These are phyloP conservation scores for Skeletonema marinoi DNA, from an alignment of 108 stramenopile genomes.

Conservation along the genomic window DNA sequence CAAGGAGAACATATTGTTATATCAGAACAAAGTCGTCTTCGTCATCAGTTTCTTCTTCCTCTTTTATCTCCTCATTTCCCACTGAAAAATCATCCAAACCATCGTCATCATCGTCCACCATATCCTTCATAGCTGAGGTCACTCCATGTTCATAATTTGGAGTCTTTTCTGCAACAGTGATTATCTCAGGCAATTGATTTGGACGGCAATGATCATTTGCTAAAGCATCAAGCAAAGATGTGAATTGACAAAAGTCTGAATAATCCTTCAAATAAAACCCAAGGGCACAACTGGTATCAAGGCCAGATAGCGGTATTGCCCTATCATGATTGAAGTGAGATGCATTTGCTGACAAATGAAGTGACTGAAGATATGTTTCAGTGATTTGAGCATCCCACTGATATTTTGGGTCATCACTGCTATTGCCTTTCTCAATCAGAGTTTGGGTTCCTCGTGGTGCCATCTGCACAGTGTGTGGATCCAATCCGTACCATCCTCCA, in stretches of 20 bases:
- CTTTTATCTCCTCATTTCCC: conserved; percentile 3
- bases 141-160: conserved; percentile 76
- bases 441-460: conserved; percentile 58
- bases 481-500: conserved; percentile 73
- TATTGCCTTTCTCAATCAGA: not conserved
- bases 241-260: conserved; percentile 63
- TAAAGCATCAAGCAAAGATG: conserved; percentile 34
- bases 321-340: conserved; percentile 45
- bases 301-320: conserved; percentile 58
- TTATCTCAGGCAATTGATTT: conserved; percentile 58
- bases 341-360: conserved; percentile 54
- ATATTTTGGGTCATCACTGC: not conserved
- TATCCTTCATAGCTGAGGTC: conserved; percentile 56
- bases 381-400: conserved; percentile 54
- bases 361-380: conserved; percentile 74
- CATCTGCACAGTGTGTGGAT: conserved; percentile 86
- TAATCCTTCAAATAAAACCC: conserved; percentile 83
- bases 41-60: conserved; percentile 23
- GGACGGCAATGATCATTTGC: conserved; percentile 34
- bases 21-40: conserved; percentile 51
- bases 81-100: conserved; percentile 44
- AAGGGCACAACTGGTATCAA: conserved; percentile 88
- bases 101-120: conserved; percentile 38
- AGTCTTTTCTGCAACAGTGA: conserved; percentile 65
- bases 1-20: not conserved